These are phyloP conservation scores for Podospora bellae-mahoneyi DNA, from an alignment of 495 filamentous ascomycete species.

Conservation along the genomic window DNA sequence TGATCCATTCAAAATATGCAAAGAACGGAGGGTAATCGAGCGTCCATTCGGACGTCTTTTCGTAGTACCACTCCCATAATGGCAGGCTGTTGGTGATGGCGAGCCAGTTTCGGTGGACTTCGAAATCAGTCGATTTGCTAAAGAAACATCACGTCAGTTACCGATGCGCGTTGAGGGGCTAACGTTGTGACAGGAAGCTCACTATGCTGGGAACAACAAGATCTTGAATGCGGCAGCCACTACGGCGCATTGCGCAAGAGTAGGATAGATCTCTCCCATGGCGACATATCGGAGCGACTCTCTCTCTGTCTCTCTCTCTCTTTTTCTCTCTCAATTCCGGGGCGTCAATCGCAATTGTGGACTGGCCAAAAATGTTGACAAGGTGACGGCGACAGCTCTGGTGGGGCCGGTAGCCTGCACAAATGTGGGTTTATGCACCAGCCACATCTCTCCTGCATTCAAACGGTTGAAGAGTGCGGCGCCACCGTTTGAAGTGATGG, in stretches of 20 bases:
- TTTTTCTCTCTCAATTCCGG: background rate
- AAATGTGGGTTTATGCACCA: constrained; percentile 9
- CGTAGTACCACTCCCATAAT: constrained; percentile 88
- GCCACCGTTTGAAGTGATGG: background rate
- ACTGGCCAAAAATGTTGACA: constrained; percentile 7
- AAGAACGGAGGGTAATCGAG: constrained; percentile 99
- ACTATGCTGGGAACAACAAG: constrained; percentile 96
- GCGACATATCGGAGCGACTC: constrained; percentile 29
- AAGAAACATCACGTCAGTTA: constrained; percentile 13
- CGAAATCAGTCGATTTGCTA: constrained; percentile 99
- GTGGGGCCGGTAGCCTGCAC: background rate
- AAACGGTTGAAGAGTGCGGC: no score
- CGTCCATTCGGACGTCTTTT: constrained; percentile 97
- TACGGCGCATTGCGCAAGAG: constrained; percentile 80
- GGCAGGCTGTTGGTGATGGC: constrained; percentile 89
- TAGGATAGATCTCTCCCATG: constrained; percentile 82
- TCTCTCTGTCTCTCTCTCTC: background rate
- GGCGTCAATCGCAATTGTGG: constrained; percentile 3
- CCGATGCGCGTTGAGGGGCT: background rate
- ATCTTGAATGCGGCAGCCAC: constrained; percentile 88
- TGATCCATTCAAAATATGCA: constrained; percentile 90
- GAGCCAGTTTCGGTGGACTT: constrained; percentile 97
- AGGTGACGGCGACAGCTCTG: background rate
- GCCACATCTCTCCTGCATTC: constrained; percentile 8
- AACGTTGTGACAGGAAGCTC: constrained; percentile 38